Conservation (phyloP, 169 alveolate species). For the Amoebophrya sp. region DNA sequence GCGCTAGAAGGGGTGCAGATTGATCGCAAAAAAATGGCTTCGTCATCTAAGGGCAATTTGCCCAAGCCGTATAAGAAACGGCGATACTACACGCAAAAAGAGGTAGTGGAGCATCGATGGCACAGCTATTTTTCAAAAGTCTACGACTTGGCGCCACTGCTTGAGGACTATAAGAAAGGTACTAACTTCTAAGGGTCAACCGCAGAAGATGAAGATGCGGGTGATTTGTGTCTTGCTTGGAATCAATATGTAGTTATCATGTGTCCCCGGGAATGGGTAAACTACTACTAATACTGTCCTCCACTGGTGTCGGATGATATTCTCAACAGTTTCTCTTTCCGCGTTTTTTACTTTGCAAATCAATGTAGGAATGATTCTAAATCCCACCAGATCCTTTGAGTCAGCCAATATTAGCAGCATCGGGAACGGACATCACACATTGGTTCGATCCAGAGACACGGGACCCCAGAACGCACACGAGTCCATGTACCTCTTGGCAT, state of each 20-base stretch:
- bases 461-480: conserved; percentile 9
- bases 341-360: no score
- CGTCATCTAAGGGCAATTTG: background rate
- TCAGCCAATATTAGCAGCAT: background rate
- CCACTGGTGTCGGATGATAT: no score
- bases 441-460: background rate
- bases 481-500: background rate
- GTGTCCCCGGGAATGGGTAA: no score
- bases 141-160: background rate
- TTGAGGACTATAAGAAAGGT: background rate
- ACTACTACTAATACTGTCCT: no score
- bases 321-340: no score
- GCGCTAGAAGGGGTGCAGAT: no score
- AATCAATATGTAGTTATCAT: no score
- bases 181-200: no score
- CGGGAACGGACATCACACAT: background rate
- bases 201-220: no score
- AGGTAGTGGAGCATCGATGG: background rate
- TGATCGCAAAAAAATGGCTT: no score
- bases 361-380: no score
- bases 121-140: background rate
- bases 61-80: background rate
- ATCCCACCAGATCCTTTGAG: background rate
- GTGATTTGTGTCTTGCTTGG: no score
- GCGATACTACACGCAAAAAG: background rate